These are phyloP conservation scores for Comarum palustre DNA, from an alignment of 306 rosid genomes.

Conservation along the genomic window DNA sequence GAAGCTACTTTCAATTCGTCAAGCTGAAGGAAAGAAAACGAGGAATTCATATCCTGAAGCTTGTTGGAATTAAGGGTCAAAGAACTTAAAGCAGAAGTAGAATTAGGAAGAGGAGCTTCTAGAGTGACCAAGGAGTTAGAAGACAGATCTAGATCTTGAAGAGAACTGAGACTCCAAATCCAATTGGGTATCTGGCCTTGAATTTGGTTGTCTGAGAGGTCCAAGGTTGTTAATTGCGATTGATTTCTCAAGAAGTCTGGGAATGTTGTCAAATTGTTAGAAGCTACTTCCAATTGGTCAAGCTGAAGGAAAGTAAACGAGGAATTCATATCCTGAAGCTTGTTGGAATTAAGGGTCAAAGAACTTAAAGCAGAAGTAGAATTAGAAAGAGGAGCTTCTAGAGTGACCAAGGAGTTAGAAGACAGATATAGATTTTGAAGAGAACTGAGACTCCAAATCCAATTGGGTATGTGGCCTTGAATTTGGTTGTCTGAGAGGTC, in stretches of 20 bases:
- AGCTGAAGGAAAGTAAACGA: neutral
- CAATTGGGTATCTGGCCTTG: constrained; percentile 18
- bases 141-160: too few relatives aligned
- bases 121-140: neutral
- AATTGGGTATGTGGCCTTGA: constrained; percentile 39
- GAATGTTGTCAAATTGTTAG: constrained; percentile 11
- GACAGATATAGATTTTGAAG: neutral
- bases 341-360: neutral
- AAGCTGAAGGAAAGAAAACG: too few relatives aligned
- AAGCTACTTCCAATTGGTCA: neutral
- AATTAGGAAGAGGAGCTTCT: neutral
- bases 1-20: too few relatives aligned
- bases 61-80: neutral
- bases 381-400: neutral
- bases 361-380: neutral
- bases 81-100: neutral
- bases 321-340: neutral
- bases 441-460: constrained; percentile 6
- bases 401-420: neutral
- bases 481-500: too few relatives aligned
- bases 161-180: neutral
- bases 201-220: constrained; percentile 29
- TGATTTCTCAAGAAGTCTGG: constrained; percentile 26
- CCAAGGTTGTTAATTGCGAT: neutral
- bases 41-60: constrained; percentile 28